Conservation (phyloP, 768 basidiomycete genomes). For the Mycena sanguinolenta region DNA sequence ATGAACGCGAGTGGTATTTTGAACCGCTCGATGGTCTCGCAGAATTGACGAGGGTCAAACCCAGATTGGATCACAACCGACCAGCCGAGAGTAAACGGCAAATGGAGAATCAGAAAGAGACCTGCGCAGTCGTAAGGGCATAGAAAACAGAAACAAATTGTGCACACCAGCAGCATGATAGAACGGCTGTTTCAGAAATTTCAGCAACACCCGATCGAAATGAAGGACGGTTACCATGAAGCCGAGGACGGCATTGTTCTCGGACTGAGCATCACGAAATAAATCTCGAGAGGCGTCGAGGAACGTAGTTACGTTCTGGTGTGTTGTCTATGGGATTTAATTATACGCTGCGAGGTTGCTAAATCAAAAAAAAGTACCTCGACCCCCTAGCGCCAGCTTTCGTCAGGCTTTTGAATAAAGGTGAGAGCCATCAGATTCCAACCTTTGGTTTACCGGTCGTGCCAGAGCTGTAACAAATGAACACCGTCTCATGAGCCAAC, state of each 20-base stretch:
- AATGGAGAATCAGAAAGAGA: slow-evolving; percentile 69
- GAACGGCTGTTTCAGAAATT: too few relatives aligned
- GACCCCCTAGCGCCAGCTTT: slow-evolving; percentile 45
- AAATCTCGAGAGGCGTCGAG: slow-evolving; percentile 60
- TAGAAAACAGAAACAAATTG: background rate
- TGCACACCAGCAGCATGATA: slow-evolving; percentile 59
- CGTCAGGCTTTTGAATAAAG: background rate
- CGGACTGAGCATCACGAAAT: slow-evolving; percentile 59
- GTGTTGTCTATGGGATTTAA: slow-evolving; percentile 62
- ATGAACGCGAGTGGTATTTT: too few relatives aligned
- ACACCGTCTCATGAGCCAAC: too few relatives aligned
- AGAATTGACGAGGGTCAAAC: slow-evolving; percentile 80
- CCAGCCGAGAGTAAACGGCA: slow-evolving; percentile 64
- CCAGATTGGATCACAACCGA: too few relatives aligned
- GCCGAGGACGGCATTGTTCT: slow-evolving; percentile 66
- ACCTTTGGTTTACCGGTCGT: too few relatives aligned
- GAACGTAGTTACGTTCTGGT: slow-evolving; percentile 70
- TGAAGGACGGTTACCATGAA: too few relatives aligned
- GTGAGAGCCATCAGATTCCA: too few relatives aligned
- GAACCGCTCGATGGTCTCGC: too few relatives aligned
- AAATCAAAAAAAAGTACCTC: slow-evolving; percentile 48
- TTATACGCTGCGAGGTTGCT: background rate
- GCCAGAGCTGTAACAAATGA: too few relatives aligned
- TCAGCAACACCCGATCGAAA: too few relatives aligned
- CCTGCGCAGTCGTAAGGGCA: slow-evolving; percentile 50